phyloP scores from a whole-genome alignment of 768 basidiomycete genomes.

The Tulasnella sp. region DNA sequence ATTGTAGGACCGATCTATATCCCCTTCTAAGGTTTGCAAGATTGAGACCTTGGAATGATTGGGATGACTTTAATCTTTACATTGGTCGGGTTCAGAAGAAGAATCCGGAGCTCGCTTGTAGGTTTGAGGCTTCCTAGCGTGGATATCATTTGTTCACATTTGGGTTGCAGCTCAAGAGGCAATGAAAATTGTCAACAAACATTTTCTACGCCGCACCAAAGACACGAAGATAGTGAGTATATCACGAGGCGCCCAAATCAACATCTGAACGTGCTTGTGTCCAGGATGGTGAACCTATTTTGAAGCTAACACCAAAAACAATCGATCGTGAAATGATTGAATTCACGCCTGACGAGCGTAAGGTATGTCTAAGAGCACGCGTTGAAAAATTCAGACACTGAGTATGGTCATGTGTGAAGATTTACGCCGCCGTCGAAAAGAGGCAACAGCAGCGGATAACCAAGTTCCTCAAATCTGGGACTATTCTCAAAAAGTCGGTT shows the following conservation, averaged over 20 bases:
- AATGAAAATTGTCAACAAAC: conserved; percentile 50
- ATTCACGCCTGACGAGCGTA: conserved; percentile 27
- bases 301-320: conserved; percentile 38
- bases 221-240: conserved; percentile 36
- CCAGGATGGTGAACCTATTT: conserved; percentile 52
- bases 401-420: too few relatives aligned
- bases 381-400: too few relatives aligned
- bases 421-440: conserved; percentile 24
- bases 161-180: conserved; percentile 38
- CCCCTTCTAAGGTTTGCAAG: conserved; percentile 55
- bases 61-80: conserved; percentile 46
- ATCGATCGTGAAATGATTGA: conserved; percentile 22
- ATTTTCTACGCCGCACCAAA: conserved; percentile 64
- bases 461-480: conserved; percentile 48
- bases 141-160: background rate
- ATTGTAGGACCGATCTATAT: conserved; percentile 49
- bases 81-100: conserved; percentile 36
- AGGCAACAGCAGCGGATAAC: conserved; percentile 27
- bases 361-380: conserved; percentile 14
- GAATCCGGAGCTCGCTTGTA: conserved; percentile 50
- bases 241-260: background rate
- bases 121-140: conserved; percentile 7
- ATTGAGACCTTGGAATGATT: conserved; percentile 53
- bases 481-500: conserved; percentile 56
- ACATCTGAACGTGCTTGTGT: background rate